phyloP scores from a whole-genome alignment of 2,329 filamentous ascomycete species.

The Talaromyces sp. region DNA sequence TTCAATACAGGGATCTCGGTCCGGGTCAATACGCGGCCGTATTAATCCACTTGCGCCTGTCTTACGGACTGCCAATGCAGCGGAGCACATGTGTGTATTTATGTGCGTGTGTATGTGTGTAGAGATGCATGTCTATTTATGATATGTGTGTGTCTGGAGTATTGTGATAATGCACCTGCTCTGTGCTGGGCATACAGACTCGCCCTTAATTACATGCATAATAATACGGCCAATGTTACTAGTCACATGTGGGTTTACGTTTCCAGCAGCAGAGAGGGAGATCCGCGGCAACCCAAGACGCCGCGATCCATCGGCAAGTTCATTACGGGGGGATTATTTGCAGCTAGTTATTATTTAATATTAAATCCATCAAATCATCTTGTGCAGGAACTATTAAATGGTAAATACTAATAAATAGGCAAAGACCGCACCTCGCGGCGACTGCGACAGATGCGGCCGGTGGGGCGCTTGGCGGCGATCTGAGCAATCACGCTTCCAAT shows the following conservation, averaged over 20 bases:
- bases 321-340: no score
- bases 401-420: neutral
- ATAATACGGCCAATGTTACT: neutral
- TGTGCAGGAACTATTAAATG: no score
- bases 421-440: neutral
- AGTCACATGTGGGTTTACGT: neutral
- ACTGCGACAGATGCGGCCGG: neutral
- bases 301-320: neutral
- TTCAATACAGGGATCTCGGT: constrained; percentile 11
- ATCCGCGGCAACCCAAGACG: neutral
- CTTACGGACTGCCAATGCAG: neutral
- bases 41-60: neutral
- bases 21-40: constrained; percentile 5
- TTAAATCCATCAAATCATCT: no score
- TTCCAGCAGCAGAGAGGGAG: neutral
- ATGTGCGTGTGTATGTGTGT: no score
- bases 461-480: neutral
- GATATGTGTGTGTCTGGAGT: no score
- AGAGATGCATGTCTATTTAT: no score
- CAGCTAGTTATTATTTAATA: neutral
- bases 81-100: no score
- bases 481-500: neutral
- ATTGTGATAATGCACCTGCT: no score
- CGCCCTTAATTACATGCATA: neutral
- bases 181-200: neutral